Evolutionary conservation across 2,329 filamentous ascomycete genomes (phyloP).

Genomic region (Aspergillus sp.): DNA sequence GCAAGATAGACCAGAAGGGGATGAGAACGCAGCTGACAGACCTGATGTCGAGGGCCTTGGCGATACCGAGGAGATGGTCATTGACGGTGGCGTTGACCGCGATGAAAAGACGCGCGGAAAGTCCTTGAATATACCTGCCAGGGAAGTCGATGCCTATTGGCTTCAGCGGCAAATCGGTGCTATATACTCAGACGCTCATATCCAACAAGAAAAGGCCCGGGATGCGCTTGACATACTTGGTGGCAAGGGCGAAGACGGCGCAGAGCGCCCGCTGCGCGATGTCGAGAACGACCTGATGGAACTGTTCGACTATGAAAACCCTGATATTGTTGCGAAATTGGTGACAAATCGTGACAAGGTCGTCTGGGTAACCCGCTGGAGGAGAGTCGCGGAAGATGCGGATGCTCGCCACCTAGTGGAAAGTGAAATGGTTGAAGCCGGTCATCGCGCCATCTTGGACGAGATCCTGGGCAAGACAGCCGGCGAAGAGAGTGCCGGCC

Average conservation of each 20-base stretch:
- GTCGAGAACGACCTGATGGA: conserved; percentile 99
- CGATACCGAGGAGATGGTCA: conserved; percentile 66
- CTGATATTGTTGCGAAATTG: conserved; percentile 82
- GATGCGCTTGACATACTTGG: conserved; percentile 75
- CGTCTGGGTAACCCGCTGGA: conserved; percentile 87
- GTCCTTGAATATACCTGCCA: conserved; percentile 59
- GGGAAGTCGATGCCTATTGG: conserved; percentile 97
- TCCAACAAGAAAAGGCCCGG: conserved; percentile 85
- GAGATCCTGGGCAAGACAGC: conserved; percentile 68
- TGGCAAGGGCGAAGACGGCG: conserved; percentile 62
- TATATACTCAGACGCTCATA: conserved; percentile 83
- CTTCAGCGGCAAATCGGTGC: conserved; percentile 83
- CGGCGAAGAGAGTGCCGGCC: conserved; percentile 49
- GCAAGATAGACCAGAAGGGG: conserved; percentile 49
- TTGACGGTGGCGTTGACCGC: conserved; percentile 55
- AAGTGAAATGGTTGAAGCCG: conserved; percentile 83
- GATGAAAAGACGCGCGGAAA: conserved; percentile 41
- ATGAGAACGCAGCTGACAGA: conserved; percentile 34
- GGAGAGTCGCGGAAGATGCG: conserved; percentile 70
- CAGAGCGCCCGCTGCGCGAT: conserved; percentile 78
- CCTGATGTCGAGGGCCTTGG: conserved; percentile 37
- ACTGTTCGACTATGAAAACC: conserved; percentile 93
- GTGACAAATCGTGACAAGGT: conserved; percentile 90
- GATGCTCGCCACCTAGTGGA: conserved; percentile 67
- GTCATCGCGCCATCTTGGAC: conserved; percentile 75